phyloP scores from a whole-genome alignment of 2,329 filamentous ascomycete genomes.

The Biscogniauxia marginata region DNA sequence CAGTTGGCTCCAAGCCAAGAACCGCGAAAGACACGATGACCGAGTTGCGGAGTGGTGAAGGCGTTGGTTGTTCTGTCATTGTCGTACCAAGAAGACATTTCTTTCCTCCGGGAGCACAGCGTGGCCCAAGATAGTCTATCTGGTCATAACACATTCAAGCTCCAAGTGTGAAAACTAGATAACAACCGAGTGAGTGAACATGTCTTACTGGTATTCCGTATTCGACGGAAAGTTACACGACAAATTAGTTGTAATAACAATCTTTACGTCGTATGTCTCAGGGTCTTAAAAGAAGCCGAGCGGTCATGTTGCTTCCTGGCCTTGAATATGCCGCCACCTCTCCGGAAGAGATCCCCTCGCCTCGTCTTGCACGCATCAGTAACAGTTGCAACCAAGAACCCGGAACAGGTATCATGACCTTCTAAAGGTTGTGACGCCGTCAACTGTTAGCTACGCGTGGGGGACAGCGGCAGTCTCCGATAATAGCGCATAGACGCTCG shows the following conservation, averaged over 20 bases:
- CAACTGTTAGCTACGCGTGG: conserved; percentile 2
- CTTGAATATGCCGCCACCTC: neutral
- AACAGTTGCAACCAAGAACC: neutral
- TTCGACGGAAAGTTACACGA: neutral
- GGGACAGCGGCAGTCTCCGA: neutral
- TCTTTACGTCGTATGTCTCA: neutral
- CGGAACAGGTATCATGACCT: neutral
- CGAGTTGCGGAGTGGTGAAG: neutral
- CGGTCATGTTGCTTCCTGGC: neutral
- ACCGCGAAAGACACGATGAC: neutral
- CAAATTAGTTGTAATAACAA: neutral
- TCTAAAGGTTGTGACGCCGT: neutral
- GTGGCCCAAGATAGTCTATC: neutral
- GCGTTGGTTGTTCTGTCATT: neutral
- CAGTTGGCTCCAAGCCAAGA: neutral
- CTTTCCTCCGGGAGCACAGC: neutral
- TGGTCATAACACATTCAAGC: too few relatives aligned
- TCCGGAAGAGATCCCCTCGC: neutral
- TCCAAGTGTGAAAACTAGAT: too few relatives aligned
- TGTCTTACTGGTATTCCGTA: neutral
- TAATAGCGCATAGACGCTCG: conserved; percentile 3
- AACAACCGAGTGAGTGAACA: neutral
- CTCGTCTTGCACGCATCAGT: neutral
- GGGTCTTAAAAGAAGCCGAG: neutral
- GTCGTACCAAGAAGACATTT: neutral